Percentiles rank a stretch among this genome's conserved stretches.
Conservation (phyloP, 164 flowering plant species). For the Annona cherimola region DNA sequence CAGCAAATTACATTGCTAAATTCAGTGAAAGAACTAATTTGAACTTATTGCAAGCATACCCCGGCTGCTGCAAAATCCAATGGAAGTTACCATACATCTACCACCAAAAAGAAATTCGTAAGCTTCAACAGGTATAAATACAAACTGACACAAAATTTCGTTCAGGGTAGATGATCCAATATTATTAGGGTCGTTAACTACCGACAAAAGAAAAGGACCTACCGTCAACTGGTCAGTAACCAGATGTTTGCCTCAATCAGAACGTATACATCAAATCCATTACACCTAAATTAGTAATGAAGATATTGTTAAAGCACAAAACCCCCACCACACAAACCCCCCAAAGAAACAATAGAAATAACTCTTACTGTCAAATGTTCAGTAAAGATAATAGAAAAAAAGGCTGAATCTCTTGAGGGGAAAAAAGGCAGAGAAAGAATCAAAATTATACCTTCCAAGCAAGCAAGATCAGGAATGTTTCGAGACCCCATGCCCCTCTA, state of each 20-base stretch:
- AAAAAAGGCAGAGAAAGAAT: neutral
- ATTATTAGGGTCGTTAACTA: too few species aligned
- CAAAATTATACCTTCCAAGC: slow-evolving; percentile 73
- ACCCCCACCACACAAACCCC: neutral
- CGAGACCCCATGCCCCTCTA: slow-evolving; percentile 98
- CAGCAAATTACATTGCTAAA: too few species aligned
- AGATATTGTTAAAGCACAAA: too few species aligned
- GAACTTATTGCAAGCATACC: neutral
- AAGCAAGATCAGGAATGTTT: slow-evolving; percentile 66
- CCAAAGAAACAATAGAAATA: neutral
- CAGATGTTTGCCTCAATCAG: too few species aligned
- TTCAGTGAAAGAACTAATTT: too few species aligned
- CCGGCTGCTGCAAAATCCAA: neutral
- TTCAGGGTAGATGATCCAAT: neutral
- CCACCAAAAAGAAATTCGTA: neutral
- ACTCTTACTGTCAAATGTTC: neutral
- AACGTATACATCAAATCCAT: too few species aligned
- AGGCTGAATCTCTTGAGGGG: neutral
- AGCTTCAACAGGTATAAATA: neutral
- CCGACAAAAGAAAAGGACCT: too few species aligned
- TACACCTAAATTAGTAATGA: too few species aligned
- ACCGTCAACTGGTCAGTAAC: too few species aligned
- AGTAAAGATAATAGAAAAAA: neutral
- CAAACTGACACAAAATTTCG: neutral
- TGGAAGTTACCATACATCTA: neutral